phyloP scores from a whole-genome alignment of 257 asterid species.

The Osmanthus fragrans region DNA sequence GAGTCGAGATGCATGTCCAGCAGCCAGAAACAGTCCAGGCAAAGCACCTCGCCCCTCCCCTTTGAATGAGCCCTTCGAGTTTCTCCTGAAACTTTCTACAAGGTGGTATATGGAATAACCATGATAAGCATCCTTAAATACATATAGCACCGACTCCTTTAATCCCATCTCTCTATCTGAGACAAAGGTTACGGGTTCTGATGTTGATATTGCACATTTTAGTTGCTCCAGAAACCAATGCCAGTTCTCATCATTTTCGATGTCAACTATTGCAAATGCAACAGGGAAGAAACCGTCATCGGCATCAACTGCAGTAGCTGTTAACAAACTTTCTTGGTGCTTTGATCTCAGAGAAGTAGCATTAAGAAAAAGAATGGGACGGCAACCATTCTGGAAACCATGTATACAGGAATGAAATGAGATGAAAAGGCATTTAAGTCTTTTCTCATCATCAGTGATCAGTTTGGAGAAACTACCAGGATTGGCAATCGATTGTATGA shows the following conservation, averaged over 20 bases:
- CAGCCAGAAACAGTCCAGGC: constrained; percentile 65
- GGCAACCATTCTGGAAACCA: constrained; percentile 65
- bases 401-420: constrained; percentile 58
- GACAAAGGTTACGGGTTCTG: constrained; percentile 63
- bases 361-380: constrained; percentile 82
- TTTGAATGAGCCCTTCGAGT: constrained; percentile 70
- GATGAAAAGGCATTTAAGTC: constrained; percentile 57
- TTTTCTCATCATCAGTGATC: constrained; percentile 57
- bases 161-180: constrained; percentile 76
- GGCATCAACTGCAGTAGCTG: constrained; percentile 80
- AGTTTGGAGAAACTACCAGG: constrained; percentile 68
- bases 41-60: constrained; percentile 79
- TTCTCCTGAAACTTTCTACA: constrained; percentile 71
- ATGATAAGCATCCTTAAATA: constrained; percentile 61
- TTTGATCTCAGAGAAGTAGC: constrained; percentile 68
- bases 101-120: constrained; percentile 87
- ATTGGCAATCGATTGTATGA: constrained; percentile 79
- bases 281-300: constrained; percentile 81
- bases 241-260: constrained; percentile 71
- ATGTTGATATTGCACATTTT: constrained; percentile 56
- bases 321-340: constrained; percentile 66
- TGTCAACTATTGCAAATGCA: constrained; percentile 73
- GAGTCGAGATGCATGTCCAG: constrained; percentile 67
- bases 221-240: constrained; percentile 81
- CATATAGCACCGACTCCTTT: constrained; percentile 42